Percentiles rank a stretch among this genome's conserved stretches.
Conservation (phyloP, 1,284 basidiomycete genomes). For the Boletus albobrunnescens region DNA sequence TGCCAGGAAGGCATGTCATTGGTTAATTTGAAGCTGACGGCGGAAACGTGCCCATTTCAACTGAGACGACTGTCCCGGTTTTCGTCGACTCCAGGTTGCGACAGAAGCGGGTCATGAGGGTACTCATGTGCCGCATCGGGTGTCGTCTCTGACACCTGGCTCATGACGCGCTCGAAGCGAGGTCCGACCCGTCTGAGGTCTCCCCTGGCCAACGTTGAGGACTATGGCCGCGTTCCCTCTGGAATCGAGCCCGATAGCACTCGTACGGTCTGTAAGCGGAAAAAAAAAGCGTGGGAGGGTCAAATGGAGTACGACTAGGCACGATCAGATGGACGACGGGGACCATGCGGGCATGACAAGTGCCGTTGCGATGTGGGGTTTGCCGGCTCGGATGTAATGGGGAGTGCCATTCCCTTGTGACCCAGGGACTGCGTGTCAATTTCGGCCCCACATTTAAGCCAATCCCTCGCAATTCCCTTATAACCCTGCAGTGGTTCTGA, state of each 20-base stretch:
- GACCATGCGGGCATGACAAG: slow-evolving; percentile 22
- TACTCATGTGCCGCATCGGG: background rate
- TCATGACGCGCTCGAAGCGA: background rate
- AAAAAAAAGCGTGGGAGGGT: background rate
- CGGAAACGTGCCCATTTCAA: background rate
- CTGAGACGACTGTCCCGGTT: background rate
- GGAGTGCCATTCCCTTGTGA: slow-evolving; percentile 1
- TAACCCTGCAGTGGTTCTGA: slow-evolving; percentile 4
- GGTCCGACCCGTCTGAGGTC: background rate
- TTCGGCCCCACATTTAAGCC: slow-evolving; percentile 1
- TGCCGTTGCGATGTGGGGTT: slow-evolving; percentile 24
- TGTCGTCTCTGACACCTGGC: background rate
- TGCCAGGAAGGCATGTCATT: background rate
- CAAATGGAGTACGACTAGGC: slow-evolving; percentile 4
- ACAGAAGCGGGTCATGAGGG: no score
- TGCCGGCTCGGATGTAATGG: slow-evolving; percentile 1
- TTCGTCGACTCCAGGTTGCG: background rate
- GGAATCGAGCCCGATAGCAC: background rate
- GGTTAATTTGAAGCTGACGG: background rate
- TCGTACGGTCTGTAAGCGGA: no score
- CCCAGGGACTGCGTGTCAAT: slow-evolving; percentile 2
- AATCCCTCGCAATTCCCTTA: background rate
- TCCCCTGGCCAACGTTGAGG: no score
- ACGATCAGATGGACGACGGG: slow-evolving; percentile 5
- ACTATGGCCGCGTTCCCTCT: background rate